These are phyloP conservation scores for Schoenoplectus triqueter DNA, from an alignment of 202 grass and related monocot genomes.

Conservation along the genomic window DNA sequence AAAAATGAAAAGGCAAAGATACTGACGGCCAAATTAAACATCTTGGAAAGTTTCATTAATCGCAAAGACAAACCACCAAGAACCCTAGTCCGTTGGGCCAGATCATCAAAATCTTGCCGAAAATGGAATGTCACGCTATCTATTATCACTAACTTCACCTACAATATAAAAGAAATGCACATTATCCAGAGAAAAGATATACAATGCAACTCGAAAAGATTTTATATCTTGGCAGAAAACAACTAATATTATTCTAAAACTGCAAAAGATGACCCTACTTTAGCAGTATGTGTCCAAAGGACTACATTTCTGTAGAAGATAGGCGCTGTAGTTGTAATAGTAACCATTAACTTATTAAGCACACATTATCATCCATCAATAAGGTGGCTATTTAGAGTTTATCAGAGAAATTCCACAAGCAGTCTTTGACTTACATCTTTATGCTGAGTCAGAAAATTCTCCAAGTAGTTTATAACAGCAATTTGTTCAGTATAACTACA, in stretches of 20 bases:
- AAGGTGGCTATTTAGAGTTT: conserved; percentile 1
- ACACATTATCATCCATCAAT: conserved; percentile 16
- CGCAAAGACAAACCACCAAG: conserved; percentile 81
- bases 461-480: conserved; percentile 87
- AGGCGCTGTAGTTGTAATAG: conserved; percentile 4
- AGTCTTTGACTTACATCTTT: conserved; percentile 67
- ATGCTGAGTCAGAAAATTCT: conserved; percentile 78
- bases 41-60: conserved; percentile 83
- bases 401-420: conserved; percentile 36
- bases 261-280: not conserved
- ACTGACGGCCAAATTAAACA: conserved; percentile 75
- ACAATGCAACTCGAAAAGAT: conserved; percentile 22
- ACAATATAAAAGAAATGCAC: conserved; percentile 29
- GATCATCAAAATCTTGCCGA: conserved; percentile 92
- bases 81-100: conserved; percentile 78
- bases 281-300: not conserved
- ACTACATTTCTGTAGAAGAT: conserved; percentile 10
- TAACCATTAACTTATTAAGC: not conserved
- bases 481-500: conserved; percentile 99
- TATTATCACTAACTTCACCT: conserved; percentile 83
- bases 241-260: not conserved
- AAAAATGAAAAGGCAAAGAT: not conserved
- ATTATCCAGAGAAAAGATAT: conserved; percentile 23
- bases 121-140: conserved; percentile 95
- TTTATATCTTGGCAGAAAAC: conserved; percentile 2